Conservation (phyloP, 441 rosid genomes). For the Corymbia citriodora region DNA sequence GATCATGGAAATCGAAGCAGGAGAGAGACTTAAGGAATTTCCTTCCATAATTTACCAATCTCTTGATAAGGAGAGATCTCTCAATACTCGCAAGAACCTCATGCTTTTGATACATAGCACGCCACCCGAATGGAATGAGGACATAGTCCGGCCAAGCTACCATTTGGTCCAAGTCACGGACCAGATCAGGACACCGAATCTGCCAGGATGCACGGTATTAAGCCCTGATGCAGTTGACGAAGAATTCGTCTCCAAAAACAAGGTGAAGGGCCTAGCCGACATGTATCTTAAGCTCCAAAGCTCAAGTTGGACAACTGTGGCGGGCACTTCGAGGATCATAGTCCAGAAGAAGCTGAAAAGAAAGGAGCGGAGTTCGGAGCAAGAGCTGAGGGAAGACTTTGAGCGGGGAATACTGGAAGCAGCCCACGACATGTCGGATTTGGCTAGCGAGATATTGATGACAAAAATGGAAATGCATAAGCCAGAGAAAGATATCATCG, state of each 20-base stretch:
- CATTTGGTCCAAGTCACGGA: not conserved
- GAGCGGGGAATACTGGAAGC: not conserved
- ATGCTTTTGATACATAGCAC: not conserved
- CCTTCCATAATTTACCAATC: not conserved
- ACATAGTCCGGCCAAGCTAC: not conserved
- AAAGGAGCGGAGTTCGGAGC: not conserved
- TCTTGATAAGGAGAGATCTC: not conserved
- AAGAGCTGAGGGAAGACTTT: not conserved
- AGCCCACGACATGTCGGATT: not conserved
- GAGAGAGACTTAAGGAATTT: not conserved
- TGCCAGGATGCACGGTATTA: not conserved
- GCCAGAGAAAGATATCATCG: not conserved
- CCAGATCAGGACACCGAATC: not conserved
- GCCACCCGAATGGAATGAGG: not conserved
- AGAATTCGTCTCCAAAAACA: not conserved
- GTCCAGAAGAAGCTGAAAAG: not conserved
- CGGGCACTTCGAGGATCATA: not conserved
- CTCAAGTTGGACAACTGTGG: not conserved
- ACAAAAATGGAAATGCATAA: not conserved
- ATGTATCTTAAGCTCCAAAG: not conserved
- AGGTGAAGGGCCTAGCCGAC: not conserved
- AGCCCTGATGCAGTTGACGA: not conserved
- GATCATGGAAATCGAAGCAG: not conserved
- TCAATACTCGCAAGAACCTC: not conserved
- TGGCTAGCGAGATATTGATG: not conserved